A percentile compares a stretch with the other conserved stretches of the same genome.
Conservation (phyloP, 1,284 basidiomycete species). For the Austroboletus novae-zelandiae region DNA sequence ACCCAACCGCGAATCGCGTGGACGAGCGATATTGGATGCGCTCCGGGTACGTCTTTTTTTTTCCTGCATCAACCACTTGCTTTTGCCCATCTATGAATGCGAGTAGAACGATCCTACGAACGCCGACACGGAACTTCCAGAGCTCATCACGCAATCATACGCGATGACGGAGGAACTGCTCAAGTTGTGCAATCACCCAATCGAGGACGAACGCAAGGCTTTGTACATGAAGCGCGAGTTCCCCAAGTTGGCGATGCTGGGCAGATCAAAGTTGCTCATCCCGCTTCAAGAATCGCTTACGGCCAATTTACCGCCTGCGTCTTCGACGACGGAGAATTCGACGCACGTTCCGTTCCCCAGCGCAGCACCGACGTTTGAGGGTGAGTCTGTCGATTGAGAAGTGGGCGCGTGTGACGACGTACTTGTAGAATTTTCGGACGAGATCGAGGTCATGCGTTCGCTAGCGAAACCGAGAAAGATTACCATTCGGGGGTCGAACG, state of each 20-base stretch:
- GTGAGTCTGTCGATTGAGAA: conserved; percentile 37
- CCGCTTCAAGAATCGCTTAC: conserved; percentile 94
- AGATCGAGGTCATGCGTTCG: conserved; percentile 91
- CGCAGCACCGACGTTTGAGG: conserved; percentile 73
- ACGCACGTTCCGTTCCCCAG: conserved; percentile 83
- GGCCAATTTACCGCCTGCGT: conserved; percentile 79
- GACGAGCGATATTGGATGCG: conserved; percentile 61
- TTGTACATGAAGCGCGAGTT: conserved; percentile 69
- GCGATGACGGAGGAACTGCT: conserved; percentile 71
- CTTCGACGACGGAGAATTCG: conserved; percentile 51
- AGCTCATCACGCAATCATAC: conserved; percentile 55
- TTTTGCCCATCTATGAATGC: neutral
- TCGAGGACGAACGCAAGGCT: conserved; percentile 47
- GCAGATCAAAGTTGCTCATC: conserved; percentile 74
- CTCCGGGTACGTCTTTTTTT: conserved; percentile 51
- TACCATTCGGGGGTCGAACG: conserved; percentile 81
- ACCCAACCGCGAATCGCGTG: conserved; percentile 58
- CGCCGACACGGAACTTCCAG: conserved; percentile 40
- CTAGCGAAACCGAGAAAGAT: conserved; percentile 93
- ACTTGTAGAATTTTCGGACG: conserved; percentile 68
- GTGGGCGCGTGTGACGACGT: neutral
- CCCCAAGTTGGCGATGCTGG: conserved; percentile 54
- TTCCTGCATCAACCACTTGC: neutral
- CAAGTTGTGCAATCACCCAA: conserved; percentile 58
- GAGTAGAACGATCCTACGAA: conserved; percentile 41